Evolutionary conservation across 192 early-diverging fungal genomes (phyloP).

Genomic region (Backusella parvicylindrica): DNA sequence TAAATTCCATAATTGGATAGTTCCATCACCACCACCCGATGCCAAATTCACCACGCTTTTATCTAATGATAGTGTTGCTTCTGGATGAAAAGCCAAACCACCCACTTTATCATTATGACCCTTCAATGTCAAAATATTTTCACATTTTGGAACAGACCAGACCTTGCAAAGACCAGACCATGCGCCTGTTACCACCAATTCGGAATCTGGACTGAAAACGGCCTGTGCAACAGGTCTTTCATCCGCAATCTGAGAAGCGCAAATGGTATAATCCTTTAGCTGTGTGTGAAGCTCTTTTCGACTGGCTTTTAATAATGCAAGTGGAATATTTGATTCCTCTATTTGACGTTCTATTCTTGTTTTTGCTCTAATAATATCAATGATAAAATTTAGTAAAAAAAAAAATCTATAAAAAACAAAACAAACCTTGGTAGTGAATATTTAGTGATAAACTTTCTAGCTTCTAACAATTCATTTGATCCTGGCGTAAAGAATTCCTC

Average conservation of each 20-base stretch:
- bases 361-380: conserved; percentile 52
- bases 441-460: conserved; percentile 64
- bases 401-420: background rate
- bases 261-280: conserved; percentile 57
- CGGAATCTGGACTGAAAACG: conserved; percentile 78
- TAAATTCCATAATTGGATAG: conserved; percentile 81
- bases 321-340: conserved; percentile 60
- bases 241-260: conserved; percentile 85
- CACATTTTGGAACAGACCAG: conserved; percentile 80
- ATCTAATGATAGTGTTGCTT: conserved; percentile 59
- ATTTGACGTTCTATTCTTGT: conserved; percentile 61
- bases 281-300: conserved; percentile 70
- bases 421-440: conserved; percentile 67
- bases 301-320: conserved; percentile 64
- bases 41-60: conserved; percentile 70
- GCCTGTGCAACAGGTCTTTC: conserved; percentile 78
- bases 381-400: background rate
- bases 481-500: conserved; percentile 88
- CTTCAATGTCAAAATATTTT: conserved; percentile 37
- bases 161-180: conserved; percentile 86
- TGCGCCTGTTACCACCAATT: conserved; percentile 72
- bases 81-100: conserved; percentile 87
- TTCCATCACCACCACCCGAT: conserved; percentile 76
- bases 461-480: conserved; percentile 59
- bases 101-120: conserved; percentile 90